These are phyloP conservation scores for Alnus rubra DNA, from an alignment of 306 rosid species.

Conservation along the genomic window DNA sequence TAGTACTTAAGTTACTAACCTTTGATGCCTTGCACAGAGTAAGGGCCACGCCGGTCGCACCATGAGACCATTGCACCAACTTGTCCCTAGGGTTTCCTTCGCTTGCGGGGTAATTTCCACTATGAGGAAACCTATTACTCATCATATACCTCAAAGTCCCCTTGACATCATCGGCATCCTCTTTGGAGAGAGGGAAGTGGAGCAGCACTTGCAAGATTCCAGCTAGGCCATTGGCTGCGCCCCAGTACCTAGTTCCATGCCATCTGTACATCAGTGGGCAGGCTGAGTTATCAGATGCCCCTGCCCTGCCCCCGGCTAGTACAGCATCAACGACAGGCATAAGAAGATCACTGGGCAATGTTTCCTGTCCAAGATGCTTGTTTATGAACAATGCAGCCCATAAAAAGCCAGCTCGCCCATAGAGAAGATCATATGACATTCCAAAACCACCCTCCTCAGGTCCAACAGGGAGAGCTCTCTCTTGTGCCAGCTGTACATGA, in stretches of 20 bases:
- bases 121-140: conserved; percentile 76
- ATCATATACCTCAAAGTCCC: conserved; percentile 71
- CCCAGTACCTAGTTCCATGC: conserved; percentile 90
- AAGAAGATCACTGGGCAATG: conserved; percentile 55
- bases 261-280: conserved; percentile 95
- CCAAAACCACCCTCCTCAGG: conserved; percentile 99
- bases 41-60: conserved; percentile 83
- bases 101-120: conserved; percentile 92
- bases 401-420: conserved; percentile 83
- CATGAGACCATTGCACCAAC: conserved; percentile 91
- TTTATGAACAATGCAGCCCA: conserved; percentile 79
- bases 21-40: conserved; percentile 85
- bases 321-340: conserved; percentile 68
- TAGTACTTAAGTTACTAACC: conserved; percentile 39
- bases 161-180: conserved; percentile 76
- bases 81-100: conserved; percentile 86
- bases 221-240: conserved; percentile 87
- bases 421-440: conserved; percentile 90
- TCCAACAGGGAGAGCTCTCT: conserved; percentile 80
- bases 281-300: conserved; percentile 67
- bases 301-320: conserved; percentile 87
- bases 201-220: conserved; percentile 81
- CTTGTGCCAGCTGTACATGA: conserved; percentile 60
- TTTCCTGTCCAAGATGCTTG: conserved; percentile 60
- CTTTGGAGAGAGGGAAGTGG: conserved; percentile 64